phyloP scores from a whole-genome alignment of 352 stramenopile species.

The Plasmopara halstedii region DNA sequence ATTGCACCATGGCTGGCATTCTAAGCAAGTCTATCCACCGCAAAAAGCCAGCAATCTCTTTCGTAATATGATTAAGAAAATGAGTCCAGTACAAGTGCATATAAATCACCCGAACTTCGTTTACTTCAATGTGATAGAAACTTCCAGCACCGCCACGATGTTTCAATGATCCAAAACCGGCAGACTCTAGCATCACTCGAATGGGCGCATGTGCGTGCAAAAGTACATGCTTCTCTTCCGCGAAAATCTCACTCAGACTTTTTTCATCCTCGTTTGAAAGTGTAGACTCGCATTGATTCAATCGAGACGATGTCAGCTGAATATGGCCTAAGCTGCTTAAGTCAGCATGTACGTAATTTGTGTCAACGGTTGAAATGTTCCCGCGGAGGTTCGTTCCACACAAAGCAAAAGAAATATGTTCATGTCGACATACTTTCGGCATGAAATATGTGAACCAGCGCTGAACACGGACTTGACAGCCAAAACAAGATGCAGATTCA shows the following conservation, averaged over 20 bases:
- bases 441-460: slow-evolving; percentile 56
- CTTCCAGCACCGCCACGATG: slow-evolving; percentile 37
- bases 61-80: slow-evolving; percentile 43
- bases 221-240: slow-evolving; percentile 40
- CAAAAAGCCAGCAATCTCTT: slow-evolving; percentile 59
- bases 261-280: neutral
- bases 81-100: slow-evolving; percentile 37
- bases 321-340: slow-evolving; percentile 31
- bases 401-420: slow-evolving; percentile 36
- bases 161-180: slow-evolving; percentile 29
- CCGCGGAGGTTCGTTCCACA: slow-evolving; percentile 28
- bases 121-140: slow-evolving; percentile 36
- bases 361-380: slow-evolving; percentile 35
- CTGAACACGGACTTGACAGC: slow-evolving; percentile 35
- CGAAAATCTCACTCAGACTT: neutral
- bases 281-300: slow-evolving; percentile 10
- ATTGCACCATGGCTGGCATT: slow-evolving; percentile 22
- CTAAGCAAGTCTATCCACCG: slow-evolving; percentile 50
- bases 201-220: slow-evolving; percentile 24
- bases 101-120: slow-evolving; percentile 51
- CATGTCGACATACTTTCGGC: slow-evolving; percentile 29
- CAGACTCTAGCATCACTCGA: slow-evolving; percentile 36
- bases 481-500: slow-evolving; percentile 14
- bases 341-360: slow-evolving; percentile 21
- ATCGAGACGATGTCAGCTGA: slow-evolving; percentile 35